These are phyloP conservation scores for Podosphaera xanthii DNA, from an alignment of 2,329 filamentous ascomycete species.

Conservation along the genomic window DNA sequence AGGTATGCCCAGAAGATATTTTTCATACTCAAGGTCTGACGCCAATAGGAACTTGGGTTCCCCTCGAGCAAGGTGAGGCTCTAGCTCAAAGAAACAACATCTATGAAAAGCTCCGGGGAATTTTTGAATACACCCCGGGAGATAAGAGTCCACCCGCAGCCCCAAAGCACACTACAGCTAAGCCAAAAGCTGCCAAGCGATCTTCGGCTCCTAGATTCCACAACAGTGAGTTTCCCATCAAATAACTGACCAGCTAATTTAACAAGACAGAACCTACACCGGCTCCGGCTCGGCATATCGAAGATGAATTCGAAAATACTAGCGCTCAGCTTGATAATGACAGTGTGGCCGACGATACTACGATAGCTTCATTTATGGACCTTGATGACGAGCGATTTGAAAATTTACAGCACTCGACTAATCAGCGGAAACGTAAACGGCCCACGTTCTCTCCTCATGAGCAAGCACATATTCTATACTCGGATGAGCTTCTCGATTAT, in stretches of 20 bases:
- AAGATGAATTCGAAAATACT: slow-evolving; percentile 43
- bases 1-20: slow-evolving; percentile 26
- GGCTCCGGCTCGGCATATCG: slow-evolving; percentile 21
- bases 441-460: slow-evolving; percentile 18
- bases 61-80: slow-evolving; percentile 54
- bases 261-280: slow-evolving; percentile 17
- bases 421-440: slow-evolving; percentile 57
- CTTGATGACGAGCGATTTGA: slow-evolving; percentile 68
- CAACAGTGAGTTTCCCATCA: slow-evolving; percentile 16
- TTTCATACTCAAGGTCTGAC: slow-evolving; percentile 5
- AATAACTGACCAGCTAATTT: slow-evolving; percentile 5
- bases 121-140: slow-evolving; percentile 76
- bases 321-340: slow-evolving; percentile 49
- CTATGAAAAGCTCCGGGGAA: slow-evolving; percentile 58
- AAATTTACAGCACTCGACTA: slow-evolving; percentile 39
- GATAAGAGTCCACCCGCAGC: slow-evolving; percentile 78
- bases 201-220: slow-evolving; percentile 39
- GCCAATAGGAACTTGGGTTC: slow-evolving; percentile 72
- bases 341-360: slow-evolving; percentile 54
- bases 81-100: slow-evolving; percentile 76
- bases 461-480: slow-evolving; percentile 69
- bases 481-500: slow-evolving; percentile 85
- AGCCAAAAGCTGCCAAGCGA: slow-evolving; percentile 55
- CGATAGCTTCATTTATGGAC: slow-evolving; percentile 61
- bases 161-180: slow-evolving; percentile 75